phyloP scores from a whole-genome alignment of 2,329 filamentous ascomycete genomes.

The Chaetomium sp. region DNA sequence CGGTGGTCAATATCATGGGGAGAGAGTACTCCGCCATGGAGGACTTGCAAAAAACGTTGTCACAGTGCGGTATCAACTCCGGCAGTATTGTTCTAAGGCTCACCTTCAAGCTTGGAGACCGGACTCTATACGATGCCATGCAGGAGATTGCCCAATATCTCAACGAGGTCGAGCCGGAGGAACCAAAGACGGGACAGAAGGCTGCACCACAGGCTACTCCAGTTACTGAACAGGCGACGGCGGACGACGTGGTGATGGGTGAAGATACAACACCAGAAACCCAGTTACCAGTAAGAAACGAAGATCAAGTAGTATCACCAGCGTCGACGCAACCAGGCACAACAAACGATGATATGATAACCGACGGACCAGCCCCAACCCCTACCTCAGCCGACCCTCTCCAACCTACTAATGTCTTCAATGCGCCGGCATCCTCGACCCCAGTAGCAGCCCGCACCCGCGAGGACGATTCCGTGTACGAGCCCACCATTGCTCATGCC shows the following conservation, averaged over 20 bases:
- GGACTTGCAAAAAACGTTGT: conserved; percentile 83
- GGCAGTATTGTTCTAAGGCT: conserved; percentile 76
- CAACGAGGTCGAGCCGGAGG: conserved; percentile 38
- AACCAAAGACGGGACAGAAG: conserved; percentile 15
- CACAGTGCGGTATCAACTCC: conserved; percentile 78
- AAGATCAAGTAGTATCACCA: not conserved
- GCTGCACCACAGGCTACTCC: conserved; percentile 10
- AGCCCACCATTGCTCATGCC: conserved; percentile 68
- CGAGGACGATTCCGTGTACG: conserved; percentile 68
- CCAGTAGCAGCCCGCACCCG: conserved; percentile 66
- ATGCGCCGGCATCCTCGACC: conserved; percentile 65
- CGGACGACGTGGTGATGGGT: conserved; percentile 8
- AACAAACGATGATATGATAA: conserved; percentile 13
- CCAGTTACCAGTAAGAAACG: not conserved
- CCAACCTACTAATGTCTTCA: conserved; percentile 63
- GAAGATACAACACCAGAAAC: conserved; percentile 10
- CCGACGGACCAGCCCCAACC: conserved; percentile 13
- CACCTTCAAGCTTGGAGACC: conserved; percentile 67
- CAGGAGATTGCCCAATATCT: conserved; percentile 72
- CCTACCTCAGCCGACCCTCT: conserved; percentile 26
- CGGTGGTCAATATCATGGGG: conserved; percentile 76
- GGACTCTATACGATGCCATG: conserved; percentile 81
- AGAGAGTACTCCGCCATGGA: conserved; percentile 68
- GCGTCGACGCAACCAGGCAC: not conserved
- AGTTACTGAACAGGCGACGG: conserved; percentile 11